These are phyloP conservation scores for Vanrija sp. DNA, from an alignment of 1,284 basidiomycete species.

Conservation along the genomic window DNA sequence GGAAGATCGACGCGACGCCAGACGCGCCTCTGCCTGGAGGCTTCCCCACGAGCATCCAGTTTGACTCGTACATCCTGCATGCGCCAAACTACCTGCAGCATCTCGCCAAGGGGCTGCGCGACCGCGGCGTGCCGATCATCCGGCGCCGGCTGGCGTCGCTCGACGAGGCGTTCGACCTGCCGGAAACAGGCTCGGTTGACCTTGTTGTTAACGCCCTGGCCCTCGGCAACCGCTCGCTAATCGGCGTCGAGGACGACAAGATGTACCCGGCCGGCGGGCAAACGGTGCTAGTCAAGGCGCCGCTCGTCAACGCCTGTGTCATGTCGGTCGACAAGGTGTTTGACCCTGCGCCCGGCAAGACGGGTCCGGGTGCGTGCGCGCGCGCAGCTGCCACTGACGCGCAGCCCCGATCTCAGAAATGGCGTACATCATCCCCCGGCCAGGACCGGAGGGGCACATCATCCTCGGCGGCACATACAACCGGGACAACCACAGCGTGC, in stretches of 20 bases:
- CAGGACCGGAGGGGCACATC: slow-evolving; percentile 38
- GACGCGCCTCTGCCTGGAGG: slow-evolving; percentile 19
- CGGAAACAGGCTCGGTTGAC: slow-evolving; percentile 26
- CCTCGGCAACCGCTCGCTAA: slow-evolving; percentile 38
- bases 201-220: slow-evolving; percentile 54
- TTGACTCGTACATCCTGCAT: slow-evolving; percentile 44
- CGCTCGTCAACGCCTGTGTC: slow-evolving; percentile 27
- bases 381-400: background rate
- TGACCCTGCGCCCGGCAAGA: too few species aligned
- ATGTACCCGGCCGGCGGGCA: slow-evolving; percentile 46
- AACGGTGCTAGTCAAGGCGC: slow-evolving; percentile 44
- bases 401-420: background rate
- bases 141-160: slow-evolving; percentile 39
- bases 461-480: slow-evolving; percentile 41
- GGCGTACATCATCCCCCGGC: slow-evolving; percentile 48
- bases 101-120: slow-evolving; percentile 32
- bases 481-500: slow-evolving; percentile 30
- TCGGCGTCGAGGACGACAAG: slow-evolving; percentile 44
- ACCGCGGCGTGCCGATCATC: slow-evolving; percentile 39
- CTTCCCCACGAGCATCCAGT: slow-evolving; percentile 29
- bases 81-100: slow-evolving; percentile 45
- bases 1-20: slow-evolving; percentile 3
- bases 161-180: slow-evolving; percentile 45
- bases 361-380: too few species aligned
- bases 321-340: slow-evolving; percentile 3